Evolutionary conservation across 169 alveolate species (phyloP).

Genomic region (Cardiosporidium cionae): DNA sequence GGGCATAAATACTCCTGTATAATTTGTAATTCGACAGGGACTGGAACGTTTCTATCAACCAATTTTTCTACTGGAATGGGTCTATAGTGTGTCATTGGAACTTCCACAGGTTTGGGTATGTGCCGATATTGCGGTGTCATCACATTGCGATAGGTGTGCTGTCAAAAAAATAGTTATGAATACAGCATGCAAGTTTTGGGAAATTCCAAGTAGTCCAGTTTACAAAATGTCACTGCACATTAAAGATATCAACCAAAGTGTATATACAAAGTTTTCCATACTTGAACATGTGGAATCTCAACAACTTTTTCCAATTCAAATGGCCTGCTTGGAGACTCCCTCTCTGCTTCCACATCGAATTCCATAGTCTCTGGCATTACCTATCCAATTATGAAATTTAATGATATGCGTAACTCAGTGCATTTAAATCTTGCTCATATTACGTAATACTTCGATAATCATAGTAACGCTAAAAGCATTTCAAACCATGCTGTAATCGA

Average conservation of each 20-base stretch:
- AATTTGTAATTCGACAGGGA: constrained; percentile 80
- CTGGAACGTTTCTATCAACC: constrained; percentile 80
- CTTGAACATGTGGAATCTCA: constrained; percentile 79
- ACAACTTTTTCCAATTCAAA: constrained; percentile 66
- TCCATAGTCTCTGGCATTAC: too few relatives aligned
- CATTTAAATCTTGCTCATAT: background rate
- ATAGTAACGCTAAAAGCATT: background rate
- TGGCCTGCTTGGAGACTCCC: background rate
- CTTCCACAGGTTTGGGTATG: constrained; percentile 84
- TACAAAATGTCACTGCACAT: too few relatives aligned
- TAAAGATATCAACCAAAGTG: background rate
- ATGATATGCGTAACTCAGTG: background rate
- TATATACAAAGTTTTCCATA: background rate
- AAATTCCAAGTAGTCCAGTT: too few relatives aligned
- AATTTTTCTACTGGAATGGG: constrained; percentile 77
- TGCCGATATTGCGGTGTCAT: constrained; percentile 80
- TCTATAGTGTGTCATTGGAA: constrained; percentile 79
- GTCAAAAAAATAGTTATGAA: too few relatives aligned
- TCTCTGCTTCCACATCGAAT: too few relatives aligned
- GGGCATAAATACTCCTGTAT: constrained; percentile 80
- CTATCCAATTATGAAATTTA: background rate
- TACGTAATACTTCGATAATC: background rate
- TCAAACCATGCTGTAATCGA: constrained; percentile 63
- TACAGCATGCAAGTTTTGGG: too few relatives aligned
- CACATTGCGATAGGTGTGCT: constrained; percentile 73